A percentile compares a stretch with the other conserved stretches of the same genome.
phyloP scores from a whole-genome alignment of 495 filamentous ascomycete species.

The Penicillium dipodomyicola region DNA sequence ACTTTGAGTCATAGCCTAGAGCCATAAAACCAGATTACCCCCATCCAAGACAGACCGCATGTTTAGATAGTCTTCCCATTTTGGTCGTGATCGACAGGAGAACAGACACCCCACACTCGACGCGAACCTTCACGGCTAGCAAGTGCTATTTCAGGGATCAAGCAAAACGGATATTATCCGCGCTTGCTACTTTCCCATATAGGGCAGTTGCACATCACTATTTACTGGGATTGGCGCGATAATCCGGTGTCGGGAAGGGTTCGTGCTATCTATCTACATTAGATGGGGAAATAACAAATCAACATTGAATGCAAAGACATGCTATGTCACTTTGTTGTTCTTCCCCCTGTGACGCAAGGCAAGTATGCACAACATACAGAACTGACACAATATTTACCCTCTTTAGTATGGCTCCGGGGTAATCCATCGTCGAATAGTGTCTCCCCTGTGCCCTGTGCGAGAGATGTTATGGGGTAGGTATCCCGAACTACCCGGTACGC shows the following conservation, averaged over 20 bases:
- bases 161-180: conserved; percentile 1
- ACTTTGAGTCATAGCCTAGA: neutral
- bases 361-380: neutral
- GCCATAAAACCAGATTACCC: neutral
- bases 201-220: conserved; percentile 5
- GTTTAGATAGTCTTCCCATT: conserved; percentile 10
- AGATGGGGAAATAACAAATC: neutral
- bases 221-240: conserved; percentile 3
- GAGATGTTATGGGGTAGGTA: conserved; percentile 1
- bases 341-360: conserved; percentile 1
- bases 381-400: neutral
- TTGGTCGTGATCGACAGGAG: conserved; percentile 27
- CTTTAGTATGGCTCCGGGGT: neutral
- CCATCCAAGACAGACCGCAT: conserved; percentile 8
- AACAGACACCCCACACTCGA: conserved; percentile 13
- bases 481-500: conserved; percentile 2
- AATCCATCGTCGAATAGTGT: neutral
- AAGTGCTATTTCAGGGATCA: neutral
- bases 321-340: neutral
- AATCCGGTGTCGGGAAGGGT: conserved; percentile 1
- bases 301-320: neutral
- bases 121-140: conserved; percentile 4
- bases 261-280: neutral
- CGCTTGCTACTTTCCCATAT: neutral
- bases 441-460: neutral